Evolutionary conservation across 768 basidiomycete genomes (phyloP).

Genomic region (Mycena capillaripes): DNA sequence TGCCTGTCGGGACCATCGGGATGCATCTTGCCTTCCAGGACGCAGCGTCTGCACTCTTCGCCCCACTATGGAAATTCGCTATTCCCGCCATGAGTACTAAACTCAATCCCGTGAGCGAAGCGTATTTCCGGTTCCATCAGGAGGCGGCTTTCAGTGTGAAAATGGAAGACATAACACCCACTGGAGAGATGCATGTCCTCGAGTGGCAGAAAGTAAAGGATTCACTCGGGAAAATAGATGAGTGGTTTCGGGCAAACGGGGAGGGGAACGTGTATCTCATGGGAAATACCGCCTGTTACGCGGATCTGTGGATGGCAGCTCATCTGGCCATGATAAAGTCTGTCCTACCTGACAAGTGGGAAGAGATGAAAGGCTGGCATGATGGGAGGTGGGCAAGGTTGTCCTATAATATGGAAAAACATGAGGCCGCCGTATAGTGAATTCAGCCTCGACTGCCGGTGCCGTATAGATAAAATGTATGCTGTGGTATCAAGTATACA

Average conservation of each 20-base stretch:
- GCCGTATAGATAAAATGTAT: too few relatives aligned
- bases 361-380: constrained; percentile 21
- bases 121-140: constrained; percentile 55
- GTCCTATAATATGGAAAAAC: constrained; percentile 15
- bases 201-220: constrained; percentile 55
- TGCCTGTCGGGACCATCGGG: constrained; percentile 53
- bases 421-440: not conserved
- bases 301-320: constrained; percentile 22
- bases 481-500: too few relatives aligned
- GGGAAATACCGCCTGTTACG: constrained; percentile 41
- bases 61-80: constrained; percentile 32
- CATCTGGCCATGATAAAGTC: constrained; percentile 15
- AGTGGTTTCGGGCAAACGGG: constrained; percentile 47
- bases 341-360: constrained; percentile 23
- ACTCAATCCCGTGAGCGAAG: constrained; percentile 51
- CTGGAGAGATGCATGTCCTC: constrained; percentile 44
- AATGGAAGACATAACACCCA: constrained; percentile 49
- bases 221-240: constrained; percentile 44
- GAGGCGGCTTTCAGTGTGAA: constrained; percentile 40
- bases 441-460: too few relatives aligned
- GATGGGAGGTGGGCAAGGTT: constrained; percentile 20
- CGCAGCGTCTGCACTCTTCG: constrained; percentile 24
- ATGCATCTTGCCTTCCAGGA: constrained; percentile 51
- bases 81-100: constrained; percentile 39
- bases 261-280: constrained; percentile 50